A percentile compares a stretch with the other conserved stretches of the same genome.
phyloP scores from a whole-genome alignment of 345 rosid species.

The Rhizophora mangle region DNA sequence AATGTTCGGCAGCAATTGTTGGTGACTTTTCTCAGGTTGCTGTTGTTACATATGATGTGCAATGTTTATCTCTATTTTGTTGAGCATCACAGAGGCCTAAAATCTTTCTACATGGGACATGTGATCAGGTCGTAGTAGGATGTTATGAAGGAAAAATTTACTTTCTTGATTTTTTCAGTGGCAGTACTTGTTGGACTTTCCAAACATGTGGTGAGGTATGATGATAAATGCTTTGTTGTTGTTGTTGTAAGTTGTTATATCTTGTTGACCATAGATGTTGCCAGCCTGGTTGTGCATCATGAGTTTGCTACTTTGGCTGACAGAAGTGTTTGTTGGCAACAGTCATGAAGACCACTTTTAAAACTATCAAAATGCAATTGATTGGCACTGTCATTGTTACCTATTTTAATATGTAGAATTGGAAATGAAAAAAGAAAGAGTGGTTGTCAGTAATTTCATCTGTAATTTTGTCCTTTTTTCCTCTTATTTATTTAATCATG shows the following conservation, averaged over 20 bases:
- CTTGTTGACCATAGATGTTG: too few species aligned
- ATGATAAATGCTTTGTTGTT: neutral
- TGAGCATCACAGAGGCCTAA: conserved; percentile 11
- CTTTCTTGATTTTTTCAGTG: conserved; percentile 67
- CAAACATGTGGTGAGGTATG: conserved; percentile 83
- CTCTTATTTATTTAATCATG: too few species aligned
- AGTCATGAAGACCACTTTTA: too few species aligned
- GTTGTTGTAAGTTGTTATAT: neutral
- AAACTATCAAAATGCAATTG: too few species aligned
- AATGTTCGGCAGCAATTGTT: conserved; percentile 76
- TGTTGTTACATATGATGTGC: conserved; percentile 16
- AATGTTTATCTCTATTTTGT: conserved; percentile 16
- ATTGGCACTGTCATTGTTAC: too few species aligned
- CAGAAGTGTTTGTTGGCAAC: too few species aligned
- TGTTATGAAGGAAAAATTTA: conserved; percentile 83
- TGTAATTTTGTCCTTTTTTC: too few species aligned
- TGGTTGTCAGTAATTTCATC: too few species aligned
- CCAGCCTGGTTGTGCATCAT: too few species aligned
- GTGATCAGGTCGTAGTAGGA: conserved; percentile 76
- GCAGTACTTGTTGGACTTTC: conserved; percentile 73
- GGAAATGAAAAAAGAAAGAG: too few species aligned
- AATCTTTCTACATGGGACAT: conserved; percentile 13
- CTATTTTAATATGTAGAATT: too few species aligned
- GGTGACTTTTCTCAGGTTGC: conserved; percentile 80
- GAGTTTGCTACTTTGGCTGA: too few species aligned